These are phyloP conservation scores for Pythium sp. DNA, from an alignment of 352 stramenopile genomes.

Conservation along the genomic window DNA sequence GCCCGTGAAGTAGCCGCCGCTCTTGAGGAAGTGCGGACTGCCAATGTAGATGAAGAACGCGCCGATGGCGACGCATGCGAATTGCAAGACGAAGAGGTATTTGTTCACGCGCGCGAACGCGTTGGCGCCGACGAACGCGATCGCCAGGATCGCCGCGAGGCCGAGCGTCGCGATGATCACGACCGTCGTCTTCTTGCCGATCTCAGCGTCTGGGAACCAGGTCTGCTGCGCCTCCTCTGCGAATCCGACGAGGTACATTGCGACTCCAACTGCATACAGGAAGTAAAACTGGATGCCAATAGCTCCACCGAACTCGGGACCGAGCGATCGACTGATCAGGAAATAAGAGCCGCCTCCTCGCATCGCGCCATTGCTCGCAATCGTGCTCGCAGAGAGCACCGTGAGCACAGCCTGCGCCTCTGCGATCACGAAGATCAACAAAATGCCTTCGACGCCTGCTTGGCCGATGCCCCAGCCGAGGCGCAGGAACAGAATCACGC, in stretches of 20 bases:
- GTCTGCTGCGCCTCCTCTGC: slow-evolving; percentile 64
- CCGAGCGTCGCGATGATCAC: slow-evolving; percentile 51
- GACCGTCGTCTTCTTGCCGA: slow-evolving; percentile 42
- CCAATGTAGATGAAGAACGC: slow-evolving; percentile 44
- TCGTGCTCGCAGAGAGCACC: slow-evolving; percentile 72
- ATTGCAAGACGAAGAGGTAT: slow-evolving; percentile 70
- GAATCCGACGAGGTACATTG: slow-evolving; percentile 82
- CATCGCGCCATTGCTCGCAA: slow-evolving; percentile 87
- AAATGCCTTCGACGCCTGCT: slow-evolving; percentile 68
- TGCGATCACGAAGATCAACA: slow-evolving; percentile 68
- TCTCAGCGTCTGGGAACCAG: slow-evolving; percentile 35
- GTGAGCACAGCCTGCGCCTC: slow-evolving; percentile 70
- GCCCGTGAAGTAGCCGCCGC: slow-evolving; percentile 54
- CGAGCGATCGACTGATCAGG: slow-evolving; percentile 65
- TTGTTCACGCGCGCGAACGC: slow-evolving; percentile 76
- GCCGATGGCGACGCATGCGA: slow-evolving; percentile 54
- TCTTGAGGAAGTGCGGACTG: slow-evolving; percentile 33
- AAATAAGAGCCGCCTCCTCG: slow-evolving; percentile 64
- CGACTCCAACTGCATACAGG: slow-evolving; percentile 60
- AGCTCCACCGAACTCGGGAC: slow-evolving; percentile 84
- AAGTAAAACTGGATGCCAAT: slow-evolving; percentile 91
- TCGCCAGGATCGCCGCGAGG: slow-evolving; percentile 38
- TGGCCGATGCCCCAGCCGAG: slow-evolving; percentile 85
- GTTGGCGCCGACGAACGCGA: slow-evolving; percentile 64
- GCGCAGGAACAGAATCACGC: slow-evolving; percentile 88